These are phyloP conservation scores for Alternaria conjuncta DNA, from an alignment of 2,329 filamentous ascomycete genomes.

Conservation along the genomic window DNA sequence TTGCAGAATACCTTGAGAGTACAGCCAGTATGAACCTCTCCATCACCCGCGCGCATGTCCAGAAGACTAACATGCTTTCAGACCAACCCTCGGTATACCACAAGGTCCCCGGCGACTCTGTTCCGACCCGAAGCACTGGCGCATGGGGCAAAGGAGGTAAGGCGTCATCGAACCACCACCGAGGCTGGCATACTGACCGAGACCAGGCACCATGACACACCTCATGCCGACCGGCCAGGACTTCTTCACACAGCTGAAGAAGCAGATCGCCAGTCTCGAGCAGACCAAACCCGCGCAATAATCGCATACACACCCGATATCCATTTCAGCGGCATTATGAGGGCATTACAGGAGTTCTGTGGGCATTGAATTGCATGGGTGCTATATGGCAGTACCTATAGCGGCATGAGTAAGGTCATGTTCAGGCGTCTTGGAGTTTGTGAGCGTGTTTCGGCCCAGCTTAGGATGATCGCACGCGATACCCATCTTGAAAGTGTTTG, in stretches of 20 bases:
- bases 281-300: conserved; percentile 42
- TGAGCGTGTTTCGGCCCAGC: conserved; percentile 9
- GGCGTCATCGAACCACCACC: neutral
- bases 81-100: conserved; percentile 43
- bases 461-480: conserved; percentile 29
- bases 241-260: conserved; percentile 55
- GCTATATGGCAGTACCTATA: conserved; percentile 20
- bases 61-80: conserved; percentile 28
- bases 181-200: conserved; percentile 15
- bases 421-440: conserved; percentile 38
- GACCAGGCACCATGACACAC: conserved; percentile 45
- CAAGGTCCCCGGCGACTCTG: conserved; percentile 50
- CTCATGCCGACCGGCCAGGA: conserved; percentile 54
- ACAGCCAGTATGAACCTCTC: conserved; percentile 30
- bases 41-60: neutral
- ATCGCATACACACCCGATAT: conserved; percentile 20
- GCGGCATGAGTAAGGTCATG: conserved; percentile 21
- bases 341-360: conserved; percentile 46
- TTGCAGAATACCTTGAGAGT: conserved; percentile 37
- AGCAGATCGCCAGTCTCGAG: conserved; percentile 52
- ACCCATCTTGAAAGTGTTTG: conserved; percentile 31
- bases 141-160: conserved; percentile 51
- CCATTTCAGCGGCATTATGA: conserved; percentile 44
- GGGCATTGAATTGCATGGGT: conserved; percentile 27
- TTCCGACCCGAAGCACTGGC: conserved; percentile 45